phyloP scores from a whole-genome alignment of 2,329 filamentous ascomycete species.

The Orbilia ellipsospora region DNA sequence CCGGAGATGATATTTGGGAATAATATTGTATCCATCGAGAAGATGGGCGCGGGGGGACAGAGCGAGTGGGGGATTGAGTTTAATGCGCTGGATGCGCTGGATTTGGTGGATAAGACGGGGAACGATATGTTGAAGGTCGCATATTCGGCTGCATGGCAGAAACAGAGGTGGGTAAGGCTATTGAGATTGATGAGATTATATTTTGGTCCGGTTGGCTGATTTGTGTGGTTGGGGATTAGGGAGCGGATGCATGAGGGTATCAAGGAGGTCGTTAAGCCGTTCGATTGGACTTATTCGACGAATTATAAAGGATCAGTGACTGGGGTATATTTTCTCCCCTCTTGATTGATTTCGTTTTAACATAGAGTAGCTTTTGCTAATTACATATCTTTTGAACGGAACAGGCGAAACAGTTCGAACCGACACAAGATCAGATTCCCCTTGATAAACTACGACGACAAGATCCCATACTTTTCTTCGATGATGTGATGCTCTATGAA shows the following conservation, averaged over 20 bases:
- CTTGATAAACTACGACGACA: constrained; percentile 85
- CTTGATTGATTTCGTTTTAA: background rate
- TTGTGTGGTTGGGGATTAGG: constrained; percentile 64
- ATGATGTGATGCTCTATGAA: constrained; percentile 95
- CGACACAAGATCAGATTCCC: constrained; percentile 71
- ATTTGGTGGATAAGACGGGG: constrained; percentile 93
- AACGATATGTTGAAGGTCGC: constrained; percentile 88
- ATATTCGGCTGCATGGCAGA: constrained; percentile 89
- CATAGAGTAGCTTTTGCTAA: background rate
- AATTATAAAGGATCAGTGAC: constrained; percentile 79
- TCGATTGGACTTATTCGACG: constrained; percentile 98
- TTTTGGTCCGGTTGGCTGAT: constrained; percentile 60
- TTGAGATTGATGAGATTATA: constrained; percentile 60
- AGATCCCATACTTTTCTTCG: constrained; percentile 95
- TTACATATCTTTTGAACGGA: background rate
- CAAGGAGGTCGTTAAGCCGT: constrained; percentile 92
- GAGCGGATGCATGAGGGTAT: constrained; percentile 85
- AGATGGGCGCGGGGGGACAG: constrained; percentile 63
- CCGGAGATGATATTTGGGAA: constrained; percentile 99
- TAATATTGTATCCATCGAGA: constrained; percentile 81
- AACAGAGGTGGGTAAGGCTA: constrained; percentile 66
- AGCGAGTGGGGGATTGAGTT: constrained; percentile 79
- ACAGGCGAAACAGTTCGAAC: constrained; percentile 55
- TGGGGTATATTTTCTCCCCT: constrained; percentile 56
- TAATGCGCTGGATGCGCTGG: constrained; percentile 85